phyloP scores from a whole-genome alignment of 2,329 filamentous ascomycete genomes.

The Peltaster fructicola region DNA sequence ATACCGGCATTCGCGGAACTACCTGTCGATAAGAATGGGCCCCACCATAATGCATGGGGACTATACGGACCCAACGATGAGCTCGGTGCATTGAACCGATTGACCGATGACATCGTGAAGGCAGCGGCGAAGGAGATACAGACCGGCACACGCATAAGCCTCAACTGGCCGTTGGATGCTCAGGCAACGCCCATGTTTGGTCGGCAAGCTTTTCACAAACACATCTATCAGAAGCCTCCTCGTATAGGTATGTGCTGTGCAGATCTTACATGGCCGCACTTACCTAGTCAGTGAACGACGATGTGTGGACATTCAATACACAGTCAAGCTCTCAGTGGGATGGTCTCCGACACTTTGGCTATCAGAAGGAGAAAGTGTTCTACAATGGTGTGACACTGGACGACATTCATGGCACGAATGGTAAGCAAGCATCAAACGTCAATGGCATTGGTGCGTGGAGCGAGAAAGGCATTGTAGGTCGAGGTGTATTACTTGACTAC shows the following conservation, averaged over 20 bases:
- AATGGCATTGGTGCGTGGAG: slow-evolving; percentile 32
- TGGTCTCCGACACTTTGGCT: slow-evolving; percentile 22
- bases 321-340: slow-evolving; percentile 6
- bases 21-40: slow-evolving; percentile 30
- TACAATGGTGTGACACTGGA: slow-evolving; percentile 23
- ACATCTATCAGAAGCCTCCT: slow-evolving; percentile 34
- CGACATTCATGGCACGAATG: slow-evolving; percentile 20
- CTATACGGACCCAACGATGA: slow-evolving; percentile 33
- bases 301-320: slow-evolving; percentile 27
- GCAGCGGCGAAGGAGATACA: slow-evolving; percentile 30
- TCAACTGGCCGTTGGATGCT: slow-evolving; percentile 43
- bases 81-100: slow-evolving; percentile 42
- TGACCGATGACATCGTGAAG: slow-evolving; percentile 30
- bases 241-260: too few relatives aligned
- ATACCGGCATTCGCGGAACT: slow-evolving; percentile 15
- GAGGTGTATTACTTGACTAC: slow-evolving; percentile 38
- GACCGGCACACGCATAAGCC: slow-evolving; percentile 38
- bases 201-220: slow-evolving; percentile 36
- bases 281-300: too few relatives aligned
- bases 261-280: too few relatives aligned
- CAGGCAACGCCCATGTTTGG: slow-evolving; percentile 38
- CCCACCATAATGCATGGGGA: slow-evolving; percentile 26
- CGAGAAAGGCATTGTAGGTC: slow-evolving; percentile 37
- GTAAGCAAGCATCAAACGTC: slow-evolving; percentile 18
- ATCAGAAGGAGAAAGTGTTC: slow-evolving; percentile 23